Evolutionary conservation across 768 basidiomycete genomes (phyloP), one percentile per base, ranked within the genome.

Genomic region (Boletus patriciae): DNA sequence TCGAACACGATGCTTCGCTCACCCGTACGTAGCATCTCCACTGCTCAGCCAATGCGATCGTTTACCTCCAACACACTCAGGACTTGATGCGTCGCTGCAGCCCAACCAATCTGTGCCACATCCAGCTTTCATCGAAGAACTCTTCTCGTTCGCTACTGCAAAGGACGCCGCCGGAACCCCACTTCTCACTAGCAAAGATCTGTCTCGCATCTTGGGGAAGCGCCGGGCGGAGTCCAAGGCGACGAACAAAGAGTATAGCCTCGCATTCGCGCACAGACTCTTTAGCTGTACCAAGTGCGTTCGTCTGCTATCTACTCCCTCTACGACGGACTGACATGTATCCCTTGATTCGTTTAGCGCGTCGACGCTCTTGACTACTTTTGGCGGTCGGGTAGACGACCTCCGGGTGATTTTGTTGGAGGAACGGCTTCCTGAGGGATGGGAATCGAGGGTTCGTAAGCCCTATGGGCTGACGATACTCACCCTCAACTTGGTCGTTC

Each of bases 211-310:
- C 57, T 76, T 80, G 10, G 73, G 83, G 7, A 82, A 83, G 59
- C 84, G 90, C 12, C 83, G 90, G 27, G 79, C 77, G 1, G 83
- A 89, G 33, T 74, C 83, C 15, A 73, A 75, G 29, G 72, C 65
- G 0, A 69, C 61, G 4, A 92, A 92, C 67, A 76, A 79, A 0
- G 78, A 84, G 21, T 91, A 81, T 62, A 77, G 79, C 2, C 76
- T 84, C 7, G 70, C 62, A 47, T 62, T 70, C 18, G 58, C 70
- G 46, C 89, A 90, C 60, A 83, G 80, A 66, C 69, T 82, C 33
- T 88, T 91, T 66, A 83, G 84, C 6, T 83, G 81, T 60, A 73
- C 83, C 33, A 89, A 90, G 87, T 90, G 62, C 50, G 83, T 75
- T n/a, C 18, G 25, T 42, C 42, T 43, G 3, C 23, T 21, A 0